A percentile compares a stretch with the other conserved stretches of the same genome.
Evolutionary conservation across 2,329 filamentous ascomycete species (phyloP).

Genomic region (Curvularia lunata): DNA sequence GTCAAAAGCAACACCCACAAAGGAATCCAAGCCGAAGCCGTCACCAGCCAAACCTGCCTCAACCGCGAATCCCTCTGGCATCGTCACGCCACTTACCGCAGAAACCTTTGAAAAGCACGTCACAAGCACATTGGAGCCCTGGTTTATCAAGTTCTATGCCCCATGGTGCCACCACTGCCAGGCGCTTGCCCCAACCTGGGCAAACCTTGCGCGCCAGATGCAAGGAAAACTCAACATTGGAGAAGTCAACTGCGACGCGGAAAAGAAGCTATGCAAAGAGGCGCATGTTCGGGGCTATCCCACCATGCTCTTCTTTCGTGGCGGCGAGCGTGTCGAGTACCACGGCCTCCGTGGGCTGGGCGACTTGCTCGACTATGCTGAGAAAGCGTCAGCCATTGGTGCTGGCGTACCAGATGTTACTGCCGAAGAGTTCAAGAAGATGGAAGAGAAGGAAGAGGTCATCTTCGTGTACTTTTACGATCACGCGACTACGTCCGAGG

Average conservation of each 20-base stretch:
- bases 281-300: slow-evolving; percentile 80
- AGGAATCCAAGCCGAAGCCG: slow-evolving; percentile 35
- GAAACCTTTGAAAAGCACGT: slow-evolving; percentile 87
- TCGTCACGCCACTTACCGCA: slow-evolving; percentile 75
- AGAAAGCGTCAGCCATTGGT: slow-evolving; percentile 81
- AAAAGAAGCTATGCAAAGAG: slow-evolving; percentile 90
- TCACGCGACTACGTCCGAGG: slow-evolving; percentile 88
- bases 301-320: slow-evolving; percentile 90
- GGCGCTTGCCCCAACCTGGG: slow-evolving; percentile 88
- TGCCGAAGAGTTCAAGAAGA: slow-evolving; percentile 73
- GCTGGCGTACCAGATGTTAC: slow-evolving; percentile 82
- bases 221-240: slow-evolving; percentile 87
- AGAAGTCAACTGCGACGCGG: slow-evolving; percentile 92
- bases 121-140: slow-evolving; percentile 85
- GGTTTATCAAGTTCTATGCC: slow-evolving; percentile 99
- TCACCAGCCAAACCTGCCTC: slow-evolving; percentile 33
- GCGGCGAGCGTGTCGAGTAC: slow-evolving; percentile 91
- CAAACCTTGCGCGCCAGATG: slow-evolving; percentile 89
- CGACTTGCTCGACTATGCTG: slow-evolving; percentile 84
- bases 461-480: slow-evolving; percentile 99
- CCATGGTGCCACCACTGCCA: slow-evolving; percentile 98
- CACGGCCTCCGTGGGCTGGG: slow-evolving; percentile 88
- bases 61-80: slow-evolving; percentile 73
- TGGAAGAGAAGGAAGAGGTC: slow-evolving; percentile 93
- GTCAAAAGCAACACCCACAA: slow-evolving; percentile 31